Evolutionary conservation across 495 filamentous ascomycete genomes (phyloP).

Genomic region (Neurospora sp.): DNA sequence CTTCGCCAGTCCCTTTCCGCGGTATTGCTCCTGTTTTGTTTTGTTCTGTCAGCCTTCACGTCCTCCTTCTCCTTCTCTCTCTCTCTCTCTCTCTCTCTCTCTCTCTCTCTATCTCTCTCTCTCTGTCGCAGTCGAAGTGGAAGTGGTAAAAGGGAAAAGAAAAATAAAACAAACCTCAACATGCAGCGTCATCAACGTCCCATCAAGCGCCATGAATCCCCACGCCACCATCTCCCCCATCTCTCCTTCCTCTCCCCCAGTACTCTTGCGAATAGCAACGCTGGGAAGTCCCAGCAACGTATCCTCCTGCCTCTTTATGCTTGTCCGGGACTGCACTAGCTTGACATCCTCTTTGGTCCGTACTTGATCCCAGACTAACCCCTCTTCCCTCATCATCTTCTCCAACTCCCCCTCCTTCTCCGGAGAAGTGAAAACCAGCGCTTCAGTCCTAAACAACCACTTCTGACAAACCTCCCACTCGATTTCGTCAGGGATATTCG

Average conservation of each 20-base stretch:
- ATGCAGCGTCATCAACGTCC: conserved; percentile 23
- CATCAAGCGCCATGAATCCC: conserved; percentile 32
- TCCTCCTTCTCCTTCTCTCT: too few relatives aligned
- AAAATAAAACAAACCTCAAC: conserved; percentile 19
- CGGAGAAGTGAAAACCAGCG: neutral
- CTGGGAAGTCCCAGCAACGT: neutral
- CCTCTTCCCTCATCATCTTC: conserved; percentile 6
- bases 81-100: too few relatives aligned
- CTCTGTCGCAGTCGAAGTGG: too few relatives aligned
- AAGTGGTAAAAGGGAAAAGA: neutral
- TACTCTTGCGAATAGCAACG: neutral
- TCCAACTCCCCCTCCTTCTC: neutral
- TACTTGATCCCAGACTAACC: conserved; percentile 24
- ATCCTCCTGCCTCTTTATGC: conserved; percentile 22
- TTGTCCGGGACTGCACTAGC: conserved; percentile 24
- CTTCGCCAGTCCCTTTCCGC: conserved; percentile 35
- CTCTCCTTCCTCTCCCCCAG: conserved; percentile 6
- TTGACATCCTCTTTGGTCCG: conserved; percentile 19
- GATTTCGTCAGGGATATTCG: neutral
- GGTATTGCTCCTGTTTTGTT: conserved; percentile 24
- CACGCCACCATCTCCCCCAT: conserved; percentile 30
- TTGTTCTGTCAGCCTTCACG: neutral
- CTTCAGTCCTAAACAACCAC: conserved; percentile 31
- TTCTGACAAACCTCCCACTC: conserved; percentile 28
- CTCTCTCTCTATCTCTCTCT: too few relatives aligned